Evolutionary conservation across 2,329 filamentous ascomycete genomes (phyloP).

Genomic region (Penicillium polonicum): DNA sequence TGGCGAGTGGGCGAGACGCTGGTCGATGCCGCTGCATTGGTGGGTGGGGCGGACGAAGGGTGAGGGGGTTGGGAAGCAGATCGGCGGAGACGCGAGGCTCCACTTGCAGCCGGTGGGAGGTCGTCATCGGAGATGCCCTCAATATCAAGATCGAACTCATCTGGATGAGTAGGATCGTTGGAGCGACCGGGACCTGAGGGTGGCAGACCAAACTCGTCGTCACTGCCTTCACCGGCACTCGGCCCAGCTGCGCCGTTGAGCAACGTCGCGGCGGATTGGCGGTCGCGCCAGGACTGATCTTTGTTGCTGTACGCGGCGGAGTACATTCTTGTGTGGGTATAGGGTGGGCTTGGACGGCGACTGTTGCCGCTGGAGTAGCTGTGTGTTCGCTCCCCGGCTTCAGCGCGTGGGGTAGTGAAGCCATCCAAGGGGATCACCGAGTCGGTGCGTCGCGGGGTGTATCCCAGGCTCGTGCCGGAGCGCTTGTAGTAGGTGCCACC

Average conservation of each 20-base stretch:
- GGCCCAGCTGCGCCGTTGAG: slow-evolving; percentile 38
- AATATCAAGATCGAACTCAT: slow-evolving; percentile 42
- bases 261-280: slow-evolving; percentile 51
- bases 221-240: slow-evolving; percentile 39
- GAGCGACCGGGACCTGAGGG: slow-evolving; percentile 40
- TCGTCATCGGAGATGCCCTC: slow-evolving; percentile 54
- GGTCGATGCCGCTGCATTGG: slow-evolving; percentile 19
- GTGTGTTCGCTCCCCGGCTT: slow-evolving; percentile 32
- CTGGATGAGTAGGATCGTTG: slow-evolving; percentile 33
- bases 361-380: slow-evolving; percentile 61
- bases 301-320: slow-evolving; percentile 49
- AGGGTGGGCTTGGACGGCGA: slow-evolving; percentile 51
- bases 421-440: slow-evolving; percentile 57
- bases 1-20: slow-evolving; percentile 33
- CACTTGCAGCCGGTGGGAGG: slow-evolving; percentile 55
- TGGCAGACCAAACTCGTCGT: slow-evolving; percentile 52
- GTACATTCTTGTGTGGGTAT: slow-evolving; percentile 52
- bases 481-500: slow-evolving; percentile 78
- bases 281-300: slow-evolving; percentile 45
- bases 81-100: slow-evolving; percentile 34
- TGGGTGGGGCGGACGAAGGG: slow-evolving; percentile 20
- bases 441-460: slow-evolving; percentile 64
- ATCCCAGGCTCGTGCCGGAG: slow-evolving; percentile 72
- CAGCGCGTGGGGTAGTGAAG: slow-evolving; percentile 42
- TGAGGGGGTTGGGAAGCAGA: slow-evolving; percentile 38